Base-by-base conservation (phyloP, 2,329 filamentous ascomycete genomes). In the Trichophyton benhamiae region DNA sequence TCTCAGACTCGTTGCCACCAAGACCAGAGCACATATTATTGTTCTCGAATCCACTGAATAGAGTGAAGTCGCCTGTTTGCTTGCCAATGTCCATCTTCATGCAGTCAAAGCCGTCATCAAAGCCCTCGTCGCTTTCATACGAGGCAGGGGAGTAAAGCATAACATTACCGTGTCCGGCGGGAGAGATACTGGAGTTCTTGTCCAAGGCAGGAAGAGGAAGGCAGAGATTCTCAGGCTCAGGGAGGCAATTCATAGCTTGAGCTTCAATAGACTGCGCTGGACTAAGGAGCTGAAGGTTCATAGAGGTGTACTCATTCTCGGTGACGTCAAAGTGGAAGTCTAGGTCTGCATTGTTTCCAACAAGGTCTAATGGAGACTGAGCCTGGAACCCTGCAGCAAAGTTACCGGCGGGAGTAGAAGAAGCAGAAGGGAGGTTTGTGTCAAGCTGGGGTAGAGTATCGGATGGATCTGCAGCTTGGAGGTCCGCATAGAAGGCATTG, bases 131-230 rank as follows among this genome's bases (percentile, higher is more conserved):
- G 2, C 66, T 60, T 6, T 65, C 58, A 41, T 62, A 65, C 1
- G 66, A 67, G 20, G 65, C 61, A 2, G 70, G 69, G 1, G 70
- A 69, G 58, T 68, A 72, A 11, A 72, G 64, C 68, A 70, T 70
- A 8, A 68, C 41, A 33, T 69, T 68, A 7, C 66, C 68, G 60
- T 70, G 69, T 0, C 66, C 69, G 8, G 63, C 63, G 3, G 69
- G 67, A 3, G 70, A 69, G 9, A 72, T 63, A 38, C 65, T 67
- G 4, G 66, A 49, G 30, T 66, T 53, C 38, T 68, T 67, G 13
- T 62, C 58, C 15, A 61, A 20, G 6, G 49, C 63, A 13, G 64
- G 59, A 30, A 65, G 62, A 27, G 64, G 49, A 3, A 62, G 52
- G 46, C 65, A 66, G 22, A 66, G 42, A 22, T 49, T 48, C 4